Evolutionary conservation across 1,284 basidiomycete species (phyloP).

Genomic region (Heliocybe sulcata): DNA sequence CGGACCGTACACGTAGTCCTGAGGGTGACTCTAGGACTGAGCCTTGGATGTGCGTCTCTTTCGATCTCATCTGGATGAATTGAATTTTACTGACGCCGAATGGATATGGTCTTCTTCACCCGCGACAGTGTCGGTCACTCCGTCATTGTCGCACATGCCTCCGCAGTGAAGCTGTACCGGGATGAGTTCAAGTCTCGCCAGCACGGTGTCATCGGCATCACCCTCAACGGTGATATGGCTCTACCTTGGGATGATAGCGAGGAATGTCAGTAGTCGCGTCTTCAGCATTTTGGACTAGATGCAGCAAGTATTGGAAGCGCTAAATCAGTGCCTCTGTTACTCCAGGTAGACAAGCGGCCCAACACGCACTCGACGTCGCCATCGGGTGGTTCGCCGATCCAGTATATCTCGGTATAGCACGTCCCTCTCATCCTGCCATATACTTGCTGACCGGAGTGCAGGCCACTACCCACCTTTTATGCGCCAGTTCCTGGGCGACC

Average conservation of each 20-base stretch:
- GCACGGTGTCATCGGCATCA: conserved; percentile 60
- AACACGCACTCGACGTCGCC: conserved; percentile 28
- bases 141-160: conserved; percentile 63
- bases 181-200: conserved; percentile 49
- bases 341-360: conserved; percentile 31
- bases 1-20: conserved; percentile 43
- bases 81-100: too few species aligned
- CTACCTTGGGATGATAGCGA: conserved; percentile 40
- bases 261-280: conserved; percentile 28
- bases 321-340: too few species aligned
- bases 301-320: too few species aligned
- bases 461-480: conserved; percentile 38
- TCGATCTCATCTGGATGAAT: too few species aligned
- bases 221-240: conserved; percentile 39
- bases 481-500: conserved; percentile 33
- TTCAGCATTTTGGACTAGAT: background rate
- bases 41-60: conserved; percentile 59
- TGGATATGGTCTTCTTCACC: too few species aligned
- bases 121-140: conserved; percentile 53
- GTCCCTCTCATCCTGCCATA: background rate
- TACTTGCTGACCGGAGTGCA: background rate
- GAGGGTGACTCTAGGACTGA: conserved; percentile 60
- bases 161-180: conserved; percentile 58
- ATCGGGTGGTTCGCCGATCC: conserved; percentile 35
- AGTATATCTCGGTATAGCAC: conserved; percentile 38